Conservation (phyloP, 331 rosid species). For the Pyrus hybrid region DNA sequence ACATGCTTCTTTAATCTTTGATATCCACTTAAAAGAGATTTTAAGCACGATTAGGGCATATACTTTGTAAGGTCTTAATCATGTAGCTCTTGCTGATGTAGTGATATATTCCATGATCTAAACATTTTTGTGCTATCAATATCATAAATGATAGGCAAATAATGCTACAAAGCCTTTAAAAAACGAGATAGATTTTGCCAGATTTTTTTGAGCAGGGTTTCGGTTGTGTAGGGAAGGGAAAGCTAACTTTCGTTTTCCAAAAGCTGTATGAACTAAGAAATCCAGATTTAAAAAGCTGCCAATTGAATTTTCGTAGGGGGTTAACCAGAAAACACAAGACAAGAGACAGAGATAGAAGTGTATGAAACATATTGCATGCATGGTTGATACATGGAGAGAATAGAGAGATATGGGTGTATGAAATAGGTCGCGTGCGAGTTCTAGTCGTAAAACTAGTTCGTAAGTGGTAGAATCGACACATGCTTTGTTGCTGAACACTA, state of each 20-base stretch:
- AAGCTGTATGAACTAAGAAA: conserved; percentile 2
- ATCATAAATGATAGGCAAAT: background rate
- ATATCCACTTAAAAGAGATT: background rate
- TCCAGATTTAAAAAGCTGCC: background rate
- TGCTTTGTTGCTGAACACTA: background rate
- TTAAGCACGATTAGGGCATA: background rate
- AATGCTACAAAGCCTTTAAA: background rate
- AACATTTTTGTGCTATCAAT: background rate
- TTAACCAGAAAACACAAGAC: background rate
- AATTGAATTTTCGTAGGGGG: background rate
- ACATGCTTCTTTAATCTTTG: background rate
- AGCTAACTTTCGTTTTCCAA: background rate
- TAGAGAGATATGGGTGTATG: background rate
- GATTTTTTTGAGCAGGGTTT: background rate
- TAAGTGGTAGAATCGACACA: background rate
- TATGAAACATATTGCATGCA: background rate
- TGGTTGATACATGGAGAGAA: too few relatives aligned
- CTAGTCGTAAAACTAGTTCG: background rate
- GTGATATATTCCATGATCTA: background rate
- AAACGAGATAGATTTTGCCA: background rate
- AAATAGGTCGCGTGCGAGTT: too few relatives aligned
- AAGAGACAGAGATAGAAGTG: too few relatives aligned
- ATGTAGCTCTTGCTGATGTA: background rate
- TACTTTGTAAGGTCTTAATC: background rate
- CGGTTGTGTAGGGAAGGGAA: background rate